These are phyloP conservation scores for Plasmopara muralis DNA, from an alignment of 352 stramenopile species.

Conservation along the genomic window DNA sequence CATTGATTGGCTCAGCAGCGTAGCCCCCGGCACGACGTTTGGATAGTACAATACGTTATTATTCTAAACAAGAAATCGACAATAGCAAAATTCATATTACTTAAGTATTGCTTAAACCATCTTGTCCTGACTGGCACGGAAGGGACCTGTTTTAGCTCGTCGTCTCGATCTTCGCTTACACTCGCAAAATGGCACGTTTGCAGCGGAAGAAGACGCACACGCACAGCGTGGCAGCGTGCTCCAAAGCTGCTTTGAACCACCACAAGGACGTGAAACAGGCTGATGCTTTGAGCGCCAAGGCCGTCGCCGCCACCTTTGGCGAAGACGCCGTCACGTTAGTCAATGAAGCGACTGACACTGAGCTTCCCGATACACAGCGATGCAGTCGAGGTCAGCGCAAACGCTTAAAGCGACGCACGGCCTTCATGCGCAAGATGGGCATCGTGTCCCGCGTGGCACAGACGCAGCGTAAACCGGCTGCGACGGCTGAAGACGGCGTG, in stretches of 20 bases:
- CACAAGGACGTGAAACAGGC: slow-evolving; percentile 12
- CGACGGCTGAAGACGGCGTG: slow-evolving; percentile 45
- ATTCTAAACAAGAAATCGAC: not conserved
- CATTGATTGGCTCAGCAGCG: slow-evolving; percentile 19
- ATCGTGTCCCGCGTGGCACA: slow-evolving; percentile 60
- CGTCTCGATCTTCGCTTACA: not conserved
- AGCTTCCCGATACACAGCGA: slow-evolving; percentile 24
- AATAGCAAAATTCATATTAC: not conserved
- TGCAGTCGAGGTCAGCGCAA: slow-evolving; percentile 81
- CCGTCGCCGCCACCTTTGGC: slow-evolving; percentile 58
- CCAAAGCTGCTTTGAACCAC: slow-evolving; percentile 26
- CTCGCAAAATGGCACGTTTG: slow-evolving; percentile 38
- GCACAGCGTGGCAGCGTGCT: slow-evolving; percentile 45
- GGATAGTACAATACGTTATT: slow-evolving; percentile 6
- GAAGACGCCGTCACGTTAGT: slow-evolving; percentile 21
- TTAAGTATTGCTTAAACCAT: slow-evolving; percentile 14
- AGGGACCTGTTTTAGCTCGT: not conserved
- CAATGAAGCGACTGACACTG: slow-evolving; percentile 33
- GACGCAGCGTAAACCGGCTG: slow-evolving; percentile 42
- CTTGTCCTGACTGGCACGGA: slow-evolving; percentile 22
- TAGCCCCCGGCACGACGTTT: slow-evolving; percentile 12
- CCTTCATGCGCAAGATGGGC: slow-evolving; percentile 85
- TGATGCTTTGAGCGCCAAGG: slow-evolving; percentile 37
- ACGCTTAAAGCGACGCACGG: slow-evolving; percentile 67
- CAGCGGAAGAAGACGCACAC: slow-evolving; percentile 52